Percentiles rank a stretch among this genome's conserved stretches.
Evolutionary conservation across 2,329 filamentous ascomycete species (phyloP).

Genomic region (Alternaria metachromatica): DNA sequence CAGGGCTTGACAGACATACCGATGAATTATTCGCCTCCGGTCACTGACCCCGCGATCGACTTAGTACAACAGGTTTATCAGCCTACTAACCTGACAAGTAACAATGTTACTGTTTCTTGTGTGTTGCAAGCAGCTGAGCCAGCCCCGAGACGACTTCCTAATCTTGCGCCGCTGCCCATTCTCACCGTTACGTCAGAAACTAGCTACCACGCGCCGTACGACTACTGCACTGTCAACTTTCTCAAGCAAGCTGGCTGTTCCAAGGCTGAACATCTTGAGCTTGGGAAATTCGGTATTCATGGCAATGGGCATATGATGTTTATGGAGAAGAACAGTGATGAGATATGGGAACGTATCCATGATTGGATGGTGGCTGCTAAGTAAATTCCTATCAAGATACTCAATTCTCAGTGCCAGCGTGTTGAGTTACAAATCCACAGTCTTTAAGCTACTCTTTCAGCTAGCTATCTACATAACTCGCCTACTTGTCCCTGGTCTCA

Average conservation of each 20-base stretch:
- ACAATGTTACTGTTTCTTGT: not conserved
- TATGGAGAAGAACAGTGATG: conserved; percentile 4
- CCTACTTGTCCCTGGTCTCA: not conserved
- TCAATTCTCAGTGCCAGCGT: not conserved
- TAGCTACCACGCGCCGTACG: conserved; percentile 50
- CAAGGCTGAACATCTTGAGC: conserved; percentile 8
- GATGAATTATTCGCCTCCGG: conserved; percentile 1
- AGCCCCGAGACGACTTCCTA: conserved; percentile 52
- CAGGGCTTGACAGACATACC: conserved; percentile 1
- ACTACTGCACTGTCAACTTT: conserved; percentile 61
- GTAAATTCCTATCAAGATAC: not conserved
- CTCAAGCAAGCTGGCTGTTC: conserved; percentile 51
- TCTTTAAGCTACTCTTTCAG: not conserved
- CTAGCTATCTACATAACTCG: not conserved
- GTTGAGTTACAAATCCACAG: not conserved
- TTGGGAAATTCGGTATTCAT: conserved; percentile 8
- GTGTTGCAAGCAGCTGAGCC: conserved; percentile 44
- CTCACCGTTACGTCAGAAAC: conserved; percentile 60
- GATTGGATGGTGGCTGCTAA: not conserved
- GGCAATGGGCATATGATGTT: conserved; percentile 8
- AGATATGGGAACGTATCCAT: conserved; percentile 1
- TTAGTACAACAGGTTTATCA: not conserved
- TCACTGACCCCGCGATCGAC: not conserved
- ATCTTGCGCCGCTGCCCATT: conserved; percentile 56
- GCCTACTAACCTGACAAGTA: conserved; percentile 1